Percentiles rank a stretch among this genome's conserved stretches.
Conservation (phyloP, 2,329 filamentous ascomycete species). For the Moelleriella libera region DNA sequence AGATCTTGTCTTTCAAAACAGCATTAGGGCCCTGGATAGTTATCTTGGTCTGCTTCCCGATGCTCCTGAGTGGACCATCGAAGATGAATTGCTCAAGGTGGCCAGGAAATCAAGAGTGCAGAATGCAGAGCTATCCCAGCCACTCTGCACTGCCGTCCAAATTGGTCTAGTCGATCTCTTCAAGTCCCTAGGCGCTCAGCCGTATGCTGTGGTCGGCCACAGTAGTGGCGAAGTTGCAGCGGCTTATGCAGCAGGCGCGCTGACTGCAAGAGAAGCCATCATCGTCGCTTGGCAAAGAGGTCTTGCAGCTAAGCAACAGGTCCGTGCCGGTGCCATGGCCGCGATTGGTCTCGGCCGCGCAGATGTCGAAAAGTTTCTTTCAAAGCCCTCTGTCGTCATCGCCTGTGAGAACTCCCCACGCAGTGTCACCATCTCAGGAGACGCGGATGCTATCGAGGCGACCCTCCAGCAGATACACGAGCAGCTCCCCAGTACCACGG, state of each 20-base stretch:
- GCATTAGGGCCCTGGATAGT: background rate
- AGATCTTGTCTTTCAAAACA: background rate
- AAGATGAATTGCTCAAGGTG: background rate
- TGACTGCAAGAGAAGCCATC: slow-evolving; percentile 9
- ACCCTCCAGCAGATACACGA: slow-evolving; percentile 10
- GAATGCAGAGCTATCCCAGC: background rate
- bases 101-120: background rate
- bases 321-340: slow-evolving; percentile 20
- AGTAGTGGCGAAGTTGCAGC: slow-evolving; percentile 19
- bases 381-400: slow-evolving; percentile 5
- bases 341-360: slow-evolving; percentile 17
- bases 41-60: background rate
- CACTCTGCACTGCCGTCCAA: slow-evolving; percentile 21
- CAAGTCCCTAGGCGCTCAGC: slow-evolving; percentile 10
- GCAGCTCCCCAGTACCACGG: slow-evolving; percentile 8
- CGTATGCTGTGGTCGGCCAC: slow-evolving; percentile 13
- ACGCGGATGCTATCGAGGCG: slow-evolving; percentile 9
- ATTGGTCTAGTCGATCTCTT: slow-evolving; percentile 18
- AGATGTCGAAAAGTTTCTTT: slow-evolving; percentile 11
- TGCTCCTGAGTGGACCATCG: background rate
- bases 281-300: slow-evolving; percentile 4
- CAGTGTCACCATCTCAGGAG: slow-evolving; percentile 15
- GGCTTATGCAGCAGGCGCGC: slow-evolving; percentile 14
- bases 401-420: slow-evolving; percentile 16
- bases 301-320: too few relatives aligned